Conservation (phyloP, 2,329 filamentous ascomycete genomes). For the Fusarium stilboides region DNA sequence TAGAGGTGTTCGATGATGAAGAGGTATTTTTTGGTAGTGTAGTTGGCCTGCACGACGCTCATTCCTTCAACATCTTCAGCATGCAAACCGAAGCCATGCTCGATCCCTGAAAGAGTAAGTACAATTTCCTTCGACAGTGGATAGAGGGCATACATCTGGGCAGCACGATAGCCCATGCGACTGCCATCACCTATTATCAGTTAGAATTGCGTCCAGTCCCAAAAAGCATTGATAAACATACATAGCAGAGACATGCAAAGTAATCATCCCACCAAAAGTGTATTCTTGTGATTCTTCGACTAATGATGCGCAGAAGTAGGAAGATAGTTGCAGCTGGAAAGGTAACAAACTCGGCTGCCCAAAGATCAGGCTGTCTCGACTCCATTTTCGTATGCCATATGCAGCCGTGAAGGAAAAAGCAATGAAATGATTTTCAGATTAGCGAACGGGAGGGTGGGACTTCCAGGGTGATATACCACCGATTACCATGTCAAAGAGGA, state of each 20-base stretch:
- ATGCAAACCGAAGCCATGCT: conserved; percentile 41
- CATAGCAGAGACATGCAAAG: conserved; percentile 41
- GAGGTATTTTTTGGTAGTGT: conserved; percentile 36
- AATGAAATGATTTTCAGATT: background rate
- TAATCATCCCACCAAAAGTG: conserved; percentile 47
- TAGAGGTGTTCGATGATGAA: conserved; percentile 51
- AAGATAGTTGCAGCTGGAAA: conserved; percentile 41
- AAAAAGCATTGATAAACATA: background rate
- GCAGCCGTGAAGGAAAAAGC: background rate
- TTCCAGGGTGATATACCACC: conserved; percentile 9
- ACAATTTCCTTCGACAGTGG: background rate
- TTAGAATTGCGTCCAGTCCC: background rate
- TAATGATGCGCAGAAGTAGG: conserved; percentile 34
- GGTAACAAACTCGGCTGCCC: conserved; percentile 40
- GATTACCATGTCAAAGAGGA: background rate
- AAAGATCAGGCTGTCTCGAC: conserved; percentile 31
- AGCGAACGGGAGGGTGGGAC: background rate
- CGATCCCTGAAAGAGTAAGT: conserved; percentile 34
- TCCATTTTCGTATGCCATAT: conserved; percentile 3
- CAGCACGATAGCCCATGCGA: conserved; percentile 34
- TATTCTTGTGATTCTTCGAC: conserved; percentile 33
- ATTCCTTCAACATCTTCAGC: conserved; percentile 23
- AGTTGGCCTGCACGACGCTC: conserved; percentile 21
- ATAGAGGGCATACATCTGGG: conserved; percentile 30
- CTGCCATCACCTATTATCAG: conserved; percentile 19